Percentiles rank a stretch among this genome's conserved stretches.
Evolutionary conservation across 176 grass and related monocot genomes (phyloP).

Genomic region (maize (Zea mays)): Zm-B73-REFERENCE-NAM-5.0 NC_050100.1:37870001-37870500

Average conservation of each 20-base stretch:
- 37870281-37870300: neutral
- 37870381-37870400: slow-evolving; percentile 9
- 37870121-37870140: slow-evolving; percentile 82
- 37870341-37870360: neutral
- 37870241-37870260: neutral
- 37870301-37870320: neutral
- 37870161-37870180: slow-evolving; percentile 88
- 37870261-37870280: neutral
- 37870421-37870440: slow-evolving; percentile 44
- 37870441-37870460: slow-evolving; percentile 81
- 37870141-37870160: slow-evolving; percentile 52
- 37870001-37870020: neutral
- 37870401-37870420: neutral
- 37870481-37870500: slow-evolving; percentile 67
- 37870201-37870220: neutral
- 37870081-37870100: slow-evolving; percentile 86
- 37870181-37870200: neutral
- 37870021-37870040: slow-evolving; percentile 14
- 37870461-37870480: slow-evolving; percentile 74
- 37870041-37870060: slow-evolving; percentile 44
- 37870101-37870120: slow-evolving; percentile 72
- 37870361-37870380: neutral
- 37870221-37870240: neutral
- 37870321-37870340: neutral
- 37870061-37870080: slow-evolving; percentile 65